Base-by-base conservation (phyloP, 2,329 filamentous ascomycete genomes). In the Aspergillus pseudoglaucus region DNA sequence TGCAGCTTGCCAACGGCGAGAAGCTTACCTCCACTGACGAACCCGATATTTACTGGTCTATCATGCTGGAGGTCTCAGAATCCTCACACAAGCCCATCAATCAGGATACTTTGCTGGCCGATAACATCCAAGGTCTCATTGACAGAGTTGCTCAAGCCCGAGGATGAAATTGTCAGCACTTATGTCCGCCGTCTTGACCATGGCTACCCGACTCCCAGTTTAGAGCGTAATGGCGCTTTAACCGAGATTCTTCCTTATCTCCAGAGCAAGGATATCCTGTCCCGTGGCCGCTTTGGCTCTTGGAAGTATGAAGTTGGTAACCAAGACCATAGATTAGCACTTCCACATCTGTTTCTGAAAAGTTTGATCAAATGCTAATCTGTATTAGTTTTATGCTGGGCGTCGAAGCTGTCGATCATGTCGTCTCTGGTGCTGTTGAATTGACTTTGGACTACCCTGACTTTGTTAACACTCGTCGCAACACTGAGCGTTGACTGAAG, bases 121-220 rank as follows among this genome's bases (percentile, higher is more conserved):
- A 97, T 65, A 91, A 83, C 64, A 97, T 98, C 69, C 87, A 95
- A 75, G 93, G 93, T 64, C 85, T 97, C 44, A 80, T 98, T 79
- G 96, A 98, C 93, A 15, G 87, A 95, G 58, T 94, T 98, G 88
- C 84, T 98, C 73, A 83, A 85, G 73, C 78, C 90, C 46, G 79
- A 80, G 45, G 93, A 97, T 63, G 91, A 96, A 77, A 95, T 98
- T 57, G 90, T 98, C 63, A 95, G 90, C 45, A 96, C 90, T 57
- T 98, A 98, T 79, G 89, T 95, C 81, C 89, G 93, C 73, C 84
- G 87, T 72, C 98, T 97, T 72, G 88, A 96, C 71, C 93, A 97
- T 77, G 93, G 93, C 59, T 98, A 98, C 79, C 93, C 93, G 53
- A 98, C 93, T 12, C 93, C 93, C 23, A 82, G 86, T 30, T 83